phyloP scores from a whole-genome alignment of 2,329 filamentous ascomycete genomes.

The Sporothrix brasiliensis region DNA sequence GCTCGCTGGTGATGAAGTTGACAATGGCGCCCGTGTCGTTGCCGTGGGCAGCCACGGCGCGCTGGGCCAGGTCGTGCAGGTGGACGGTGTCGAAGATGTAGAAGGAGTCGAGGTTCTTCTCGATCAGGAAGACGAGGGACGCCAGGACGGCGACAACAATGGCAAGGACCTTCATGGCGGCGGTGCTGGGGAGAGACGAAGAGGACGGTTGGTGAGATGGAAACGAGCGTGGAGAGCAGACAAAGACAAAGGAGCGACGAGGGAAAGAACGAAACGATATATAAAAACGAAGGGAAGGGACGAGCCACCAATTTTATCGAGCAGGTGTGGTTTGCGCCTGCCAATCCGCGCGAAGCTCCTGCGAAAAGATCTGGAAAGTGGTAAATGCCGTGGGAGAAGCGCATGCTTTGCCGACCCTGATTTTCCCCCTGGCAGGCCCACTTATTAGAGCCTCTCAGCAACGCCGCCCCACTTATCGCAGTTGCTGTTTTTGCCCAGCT shows the following conservation, averaged over 20 bases:
- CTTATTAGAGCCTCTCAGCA: conserved; percentile 23
- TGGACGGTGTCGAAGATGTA: conserved; percentile 75
- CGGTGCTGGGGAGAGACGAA: not conserved
- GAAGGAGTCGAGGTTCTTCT: conserved; percentile 64
- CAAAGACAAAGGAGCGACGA: not conserved
- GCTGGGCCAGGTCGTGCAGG: conserved; percentile 68
- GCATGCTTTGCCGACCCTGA: conserved; percentile 3
- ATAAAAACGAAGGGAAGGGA: conserved; percentile 5
- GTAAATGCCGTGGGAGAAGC: not conserved
- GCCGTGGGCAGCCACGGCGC: conserved; percentile 68
- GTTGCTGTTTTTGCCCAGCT: not conserved
- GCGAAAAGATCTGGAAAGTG: conserved; percentile 14
- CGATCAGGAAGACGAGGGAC: conserved; percentile 58
- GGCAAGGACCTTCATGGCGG: conserved; percentile 48
- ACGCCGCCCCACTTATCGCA: conserved; percentile 10
- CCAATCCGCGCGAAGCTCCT: not conserved
- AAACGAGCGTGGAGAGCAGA: conserved; percentile 1
- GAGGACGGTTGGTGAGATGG: not conserved
- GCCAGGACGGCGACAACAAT: conserved; percentile 58
- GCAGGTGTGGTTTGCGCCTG: conserved; percentile 13
- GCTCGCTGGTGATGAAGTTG: conserved; percentile 68
- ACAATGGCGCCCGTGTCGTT: conserved; percentile 74
- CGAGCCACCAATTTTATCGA: not conserved
- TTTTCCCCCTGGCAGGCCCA: conserved; percentile 11
- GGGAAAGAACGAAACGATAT: not conserved